phyloP scores from a whole-genome alignment of 495 filamentous ascomycete genomes.

The Wilcoxina mikolae region DNA sequence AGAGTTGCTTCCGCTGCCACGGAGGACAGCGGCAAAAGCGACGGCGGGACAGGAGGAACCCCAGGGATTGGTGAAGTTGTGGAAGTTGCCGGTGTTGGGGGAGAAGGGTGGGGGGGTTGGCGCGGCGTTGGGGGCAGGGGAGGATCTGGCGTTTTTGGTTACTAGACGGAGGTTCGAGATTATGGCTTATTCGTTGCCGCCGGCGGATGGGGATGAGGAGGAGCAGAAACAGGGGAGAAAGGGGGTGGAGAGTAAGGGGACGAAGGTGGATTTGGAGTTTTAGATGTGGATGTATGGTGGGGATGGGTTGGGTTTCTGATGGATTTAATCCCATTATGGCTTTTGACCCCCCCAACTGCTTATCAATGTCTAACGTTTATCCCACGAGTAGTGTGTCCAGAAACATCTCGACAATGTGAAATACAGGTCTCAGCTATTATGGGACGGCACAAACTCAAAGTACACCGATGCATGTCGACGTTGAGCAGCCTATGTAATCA shows the following conservation, averaged over 20 bases:
- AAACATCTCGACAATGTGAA: too few species aligned
- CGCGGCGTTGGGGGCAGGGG: constrained; percentile 45
- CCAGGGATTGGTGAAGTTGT: constrained; percentile 71
- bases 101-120: constrained; percentile 73
- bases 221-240: constrained; percentile 39
- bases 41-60: constrained; percentile 37
- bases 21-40: constrained; percentile 10
- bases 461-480: too few species aligned
- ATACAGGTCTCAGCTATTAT: too few species aligned
- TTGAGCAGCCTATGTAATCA: too few species aligned
- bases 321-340: not conserved
- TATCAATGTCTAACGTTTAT: too few species aligned
- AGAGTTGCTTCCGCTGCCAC: constrained; percentile 68
- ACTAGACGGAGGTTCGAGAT: constrained; percentile 73
- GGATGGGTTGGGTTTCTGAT: not conserved
- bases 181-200: constrained; percentile 77
- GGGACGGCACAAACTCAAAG: too few species aligned
- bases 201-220: constrained; percentile 63
- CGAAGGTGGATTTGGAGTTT: constrained; percentile 60
- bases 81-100: constrained; percentile 67
- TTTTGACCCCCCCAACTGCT: too few species aligned
- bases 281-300: constrained; percentile 26
- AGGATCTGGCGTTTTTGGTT: constrained; percentile 79
- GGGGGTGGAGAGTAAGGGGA: constrained; percentile 35
- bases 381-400: too few species aligned